These are phyloP conservation scores for Atkinsonella texensis DNA, from an alignment of 2,329 filamentous ascomycete genomes.

Conservation along the genomic window DNA sequence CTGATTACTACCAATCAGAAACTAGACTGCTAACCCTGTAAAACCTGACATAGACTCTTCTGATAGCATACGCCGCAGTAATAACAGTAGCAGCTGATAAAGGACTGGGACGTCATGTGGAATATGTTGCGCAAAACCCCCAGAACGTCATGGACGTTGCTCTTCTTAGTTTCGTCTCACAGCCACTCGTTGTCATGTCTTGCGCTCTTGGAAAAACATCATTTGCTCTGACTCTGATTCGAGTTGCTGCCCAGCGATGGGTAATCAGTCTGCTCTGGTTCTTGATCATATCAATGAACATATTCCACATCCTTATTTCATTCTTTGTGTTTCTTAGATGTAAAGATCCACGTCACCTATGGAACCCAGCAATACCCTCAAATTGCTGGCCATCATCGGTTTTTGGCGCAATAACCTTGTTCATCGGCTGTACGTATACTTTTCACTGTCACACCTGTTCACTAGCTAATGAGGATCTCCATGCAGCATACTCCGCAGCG, in stretches of 20 bases:
- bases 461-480: background rate
- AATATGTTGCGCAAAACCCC: slow-evolving; percentile 2
- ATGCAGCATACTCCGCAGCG: slow-evolving; percentile 5
- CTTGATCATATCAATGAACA: slow-evolving; percentile 6
- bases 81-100: slow-evolving; percentile 5
- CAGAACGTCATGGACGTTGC: slow-evolving; percentile 4
- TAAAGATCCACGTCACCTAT: slow-evolving; percentile 5
- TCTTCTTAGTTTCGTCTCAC: slow-evolving; percentile 6
- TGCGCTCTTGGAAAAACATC: slow-evolving; percentile 7
- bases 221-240: slow-evolving; percentile 5
- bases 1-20: too few species aligned
- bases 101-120: slow-evolving; percentile 5
- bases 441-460: background rate
- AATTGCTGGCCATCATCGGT: slow-evolving; percentile 1
- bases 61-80: slow-evolving; percentile 5
- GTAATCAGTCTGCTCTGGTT: slow-evolving; percentile 5
- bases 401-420: slow-evolving; percentile 2
- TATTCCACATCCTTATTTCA: slow-evolving; percentile 3
- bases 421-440: slow-evolving; percentile 6
- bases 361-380: slow-evolving; percentile 4
- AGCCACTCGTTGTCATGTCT: slow-evolving; percentile 7
- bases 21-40: background rate
- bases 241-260: slow-evolving; percentile 6
- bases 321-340: slow-evolving; percentile 6
- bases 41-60: background rate